Percentiles rank a stretch among this genome's conserved stretches.
Evolutionary conservation across 192 early-diverging fungal genomes (phyloP).

Genomic region (Physocladia obscura): DNA sequence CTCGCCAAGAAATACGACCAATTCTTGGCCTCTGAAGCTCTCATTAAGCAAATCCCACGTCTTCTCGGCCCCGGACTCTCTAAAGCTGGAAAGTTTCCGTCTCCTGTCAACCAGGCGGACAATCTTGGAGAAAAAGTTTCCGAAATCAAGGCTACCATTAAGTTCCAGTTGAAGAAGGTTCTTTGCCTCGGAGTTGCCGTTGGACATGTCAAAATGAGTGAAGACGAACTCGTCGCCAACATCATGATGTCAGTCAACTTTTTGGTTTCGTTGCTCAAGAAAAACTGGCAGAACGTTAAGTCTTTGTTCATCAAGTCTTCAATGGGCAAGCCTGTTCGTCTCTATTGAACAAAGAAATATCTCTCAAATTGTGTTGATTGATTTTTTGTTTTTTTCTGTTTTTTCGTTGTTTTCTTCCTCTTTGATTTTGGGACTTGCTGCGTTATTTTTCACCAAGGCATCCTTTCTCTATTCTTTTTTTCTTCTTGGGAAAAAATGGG

Average conservation of each 20-base stretch:
- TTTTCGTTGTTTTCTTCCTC: slow-evolving; percentile 9
- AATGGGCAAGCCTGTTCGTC: slow-evolving; percentile 91
- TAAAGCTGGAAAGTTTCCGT: slow-evolving; percentile 99
- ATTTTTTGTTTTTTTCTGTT: background rate
- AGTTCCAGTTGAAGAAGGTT: slow-evolving; percentile 99
- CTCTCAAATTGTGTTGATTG: background rate
- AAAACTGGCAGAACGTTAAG: slow-evolving; percentile 99
- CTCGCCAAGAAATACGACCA: slow-evolving; percentile 98
- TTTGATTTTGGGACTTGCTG: slow-evolving; percentile 28
- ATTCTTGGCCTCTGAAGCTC: slow-evolving; percentile 93
- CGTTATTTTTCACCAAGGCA: slow-evolving; percentile 11
- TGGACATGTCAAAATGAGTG: slow-evolving; percentile 90
- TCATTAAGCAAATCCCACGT: slow-evolving; percentile 99
- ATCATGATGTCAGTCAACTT: slow-evolving; percentile 99
- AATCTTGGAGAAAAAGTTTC: slow-evolving; percentile 82
- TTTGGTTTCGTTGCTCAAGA: slow-evolving; percentile 95
- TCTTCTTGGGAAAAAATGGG: background rate
- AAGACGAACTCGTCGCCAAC: slow-evolving; percentile 94
- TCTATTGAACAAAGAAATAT: slow-evolving; percentile 65
- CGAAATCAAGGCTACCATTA: slow-evolving; percentile 96
- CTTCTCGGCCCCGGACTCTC: slow-evolving; percentile 96
- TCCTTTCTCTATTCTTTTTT: slow-evolving; percentile 19
- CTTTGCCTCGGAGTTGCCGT: slow-evolving; percentile 96
- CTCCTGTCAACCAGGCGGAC: slow-evolving; percentile 87
- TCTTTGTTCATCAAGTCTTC: slow-evolving; percentile 96